These are phyloP conservation scores for Solanum piurae DNA, from an alignment of 257 asterid genomes.

Conservation along the genomic window DNA sequence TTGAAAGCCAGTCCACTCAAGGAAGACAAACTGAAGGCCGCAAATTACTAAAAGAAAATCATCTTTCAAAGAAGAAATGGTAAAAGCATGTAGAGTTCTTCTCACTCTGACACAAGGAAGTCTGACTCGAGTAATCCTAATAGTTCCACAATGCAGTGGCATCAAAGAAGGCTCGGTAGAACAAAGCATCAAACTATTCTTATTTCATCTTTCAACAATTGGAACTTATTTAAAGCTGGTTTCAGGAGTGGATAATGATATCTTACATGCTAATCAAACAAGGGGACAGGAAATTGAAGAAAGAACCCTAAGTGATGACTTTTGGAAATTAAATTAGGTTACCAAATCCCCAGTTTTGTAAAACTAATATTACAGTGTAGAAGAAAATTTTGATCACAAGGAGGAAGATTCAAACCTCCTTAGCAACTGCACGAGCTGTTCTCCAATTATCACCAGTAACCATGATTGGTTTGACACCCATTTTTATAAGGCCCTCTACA, in stretches of 20 bases:
- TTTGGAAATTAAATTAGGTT: neutral
- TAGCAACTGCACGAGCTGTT: slow-evolving; percentile 95
- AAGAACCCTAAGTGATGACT: neutral
- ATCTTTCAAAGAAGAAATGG: neutral
- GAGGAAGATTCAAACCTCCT: slow-evolving; percentile 47
- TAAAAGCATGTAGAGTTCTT: neutral
- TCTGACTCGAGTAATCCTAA: neutral
- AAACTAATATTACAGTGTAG: neutral
- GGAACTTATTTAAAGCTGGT: neutral
- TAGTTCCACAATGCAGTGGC: neutral
- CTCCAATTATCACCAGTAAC: slow-evolving; percentile 99
- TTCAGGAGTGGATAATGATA: neutral
- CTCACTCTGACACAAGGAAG: neutral
- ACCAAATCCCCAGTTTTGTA: neutral
- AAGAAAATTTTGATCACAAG: neutral
- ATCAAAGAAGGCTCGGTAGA: neutral
- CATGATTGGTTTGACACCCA: slow-evolving; percentile 90
- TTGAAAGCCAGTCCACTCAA: neutral
- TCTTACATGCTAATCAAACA: neutral
- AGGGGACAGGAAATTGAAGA: neutral
- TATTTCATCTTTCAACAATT: neutral
- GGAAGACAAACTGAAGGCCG: neutral
- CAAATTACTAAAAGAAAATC: neutral
- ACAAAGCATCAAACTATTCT: neutral
- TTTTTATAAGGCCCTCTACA: slow-evolving; percentile 77